Evolutionary conservation across 1,284 basidiomycete genomes (phyloP), one percentile per base, ranked within the genome.

Genomic region (Megacollybia platyphylla): DNA sequence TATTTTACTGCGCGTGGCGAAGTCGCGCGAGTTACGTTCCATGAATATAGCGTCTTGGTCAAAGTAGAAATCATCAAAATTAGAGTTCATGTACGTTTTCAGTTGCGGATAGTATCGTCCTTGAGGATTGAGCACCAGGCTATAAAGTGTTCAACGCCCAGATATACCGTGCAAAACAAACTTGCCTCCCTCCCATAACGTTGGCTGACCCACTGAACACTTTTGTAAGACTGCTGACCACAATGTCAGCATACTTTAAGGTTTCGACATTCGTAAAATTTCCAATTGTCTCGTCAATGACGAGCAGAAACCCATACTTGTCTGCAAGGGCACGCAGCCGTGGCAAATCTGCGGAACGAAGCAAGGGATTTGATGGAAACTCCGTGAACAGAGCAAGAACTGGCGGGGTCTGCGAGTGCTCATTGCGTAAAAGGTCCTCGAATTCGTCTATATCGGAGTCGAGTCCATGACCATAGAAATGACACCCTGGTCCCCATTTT

Each of bases 1-100:
- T 44, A 69, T 60, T 45, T 70, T 69, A 50, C 93, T 75, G 43
- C 94, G 86, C 7, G 67, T 65, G 41, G 73, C 67, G 66, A 97
- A 97, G 63, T 97, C 83, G 41, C 94, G 87, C 15, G 91, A 96
- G 63, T 98, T 98, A 51, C 94, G 85, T 60, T 98, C 94, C 83
- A 98, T 87, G 67, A 85, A 97, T 43, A 97, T 79, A 28, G 90
- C 90, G 57, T 98, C 96, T 60, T 94, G 88, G 54, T 79, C 73
- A 56, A 86, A 97, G 63, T 89, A 96, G 20, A 68, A 69, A 57
- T 98, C 94, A 59, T 96, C 87, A 60, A 85, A 97, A 3, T 61
- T 67, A 7, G 61, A 56, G n/a, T 62, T 53, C 50, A 93, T 63
- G 37, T 76, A 63, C 0, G 59, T 53, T 52, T 85, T 87, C 38